Percentiles rank a stretch among this genome's conserved stretches.
Evolutionary conservation across 2,329 filamentous ascomycete species (phyloP).

Genomic region (Colletotrichum sp.): DNA sequence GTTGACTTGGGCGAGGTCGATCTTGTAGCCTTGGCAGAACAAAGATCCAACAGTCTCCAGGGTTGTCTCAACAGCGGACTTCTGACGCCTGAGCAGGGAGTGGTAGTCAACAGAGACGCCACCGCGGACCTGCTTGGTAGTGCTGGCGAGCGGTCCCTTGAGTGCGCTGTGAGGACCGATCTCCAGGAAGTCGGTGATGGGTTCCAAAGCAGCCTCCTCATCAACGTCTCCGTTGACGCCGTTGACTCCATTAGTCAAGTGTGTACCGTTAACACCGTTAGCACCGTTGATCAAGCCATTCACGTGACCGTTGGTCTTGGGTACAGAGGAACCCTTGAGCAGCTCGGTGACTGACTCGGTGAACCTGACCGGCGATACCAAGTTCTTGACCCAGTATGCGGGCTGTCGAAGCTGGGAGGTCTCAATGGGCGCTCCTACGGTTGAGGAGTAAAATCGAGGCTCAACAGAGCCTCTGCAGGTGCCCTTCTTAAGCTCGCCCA

Average conservation of each 20-base stretch:
- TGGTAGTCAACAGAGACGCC: not conserved
- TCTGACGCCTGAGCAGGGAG: not conserved
- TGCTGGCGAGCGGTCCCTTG: conserved; percentile 47
- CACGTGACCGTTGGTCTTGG: not conserved
- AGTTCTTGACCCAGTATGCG: conserved; percentile 51
- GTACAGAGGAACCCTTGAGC: not conserved
- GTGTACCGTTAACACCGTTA: not conserved
- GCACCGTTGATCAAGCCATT: not conserved
- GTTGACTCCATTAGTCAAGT: not conserved
- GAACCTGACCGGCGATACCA: conserved; percentile 46
- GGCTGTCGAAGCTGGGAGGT: conserved; percentile 20
- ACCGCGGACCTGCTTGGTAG: not conserved
- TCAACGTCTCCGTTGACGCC: not conserved
- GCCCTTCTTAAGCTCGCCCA: not conserved
- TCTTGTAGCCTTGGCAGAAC: conserved; percentile 6
- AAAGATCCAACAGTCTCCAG: not conserved
- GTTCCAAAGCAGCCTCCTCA: not conserved
- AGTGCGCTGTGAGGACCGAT: conserved; percentile 55
- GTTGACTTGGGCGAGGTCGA: conserved; percentile 10
- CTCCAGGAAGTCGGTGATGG: conserved; percentile 44
- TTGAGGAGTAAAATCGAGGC: conserved; percentile 18
- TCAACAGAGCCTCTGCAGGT: not conserved
- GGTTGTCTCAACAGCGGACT: not conserved
- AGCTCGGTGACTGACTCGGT: conserved; percentile 44
- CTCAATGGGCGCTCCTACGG: not conserved